phyloP scores from a whole-genome alignment of 495 filamentous ascomycete genomes.

The Trichoderma erinaceum region DNA sequence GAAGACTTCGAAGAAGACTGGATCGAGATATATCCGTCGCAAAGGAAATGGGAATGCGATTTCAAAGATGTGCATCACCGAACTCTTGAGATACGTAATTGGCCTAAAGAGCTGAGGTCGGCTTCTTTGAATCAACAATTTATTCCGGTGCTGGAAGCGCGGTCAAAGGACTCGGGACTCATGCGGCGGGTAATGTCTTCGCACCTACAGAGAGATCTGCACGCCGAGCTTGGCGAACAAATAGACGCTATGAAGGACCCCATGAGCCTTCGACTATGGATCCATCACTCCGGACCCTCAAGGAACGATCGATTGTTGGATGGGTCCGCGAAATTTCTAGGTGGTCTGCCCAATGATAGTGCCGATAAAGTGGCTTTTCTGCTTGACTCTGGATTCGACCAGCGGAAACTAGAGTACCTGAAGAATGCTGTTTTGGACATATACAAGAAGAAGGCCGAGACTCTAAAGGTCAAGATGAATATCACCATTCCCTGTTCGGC shows the following conservation, averaged over 20 bases:
- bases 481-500: slow-evolving; percentile 71
- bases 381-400: slow-evolving; percentile 62
- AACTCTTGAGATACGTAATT: slow-evolving; percentile 69
- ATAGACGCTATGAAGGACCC: slow-evolving; percentile 49
- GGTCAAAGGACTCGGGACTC: slow-evolving; percentile 43
- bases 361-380: slow-evolving; percentile 49
- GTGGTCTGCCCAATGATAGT: slow-evolving; percentile 45
- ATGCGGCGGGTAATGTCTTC: slow-evolving; percentile 53
- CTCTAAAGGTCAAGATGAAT: slow-evolving; percentile 55
- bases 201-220: slow-evolving; percentile 54
- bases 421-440: slow-evolving; percentile 49
- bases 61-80: slow-evolving; percentile 39
- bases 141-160: slow-evolving; percentile 66
- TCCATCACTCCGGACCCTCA: slow-evolving; percentile 34
- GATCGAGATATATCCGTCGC: slow-evolving; percentile 75
- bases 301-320: slow-evolving; percentile 31
- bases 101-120: slow-evolving; percentile 54
- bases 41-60: slow-evolving; percentile 70
- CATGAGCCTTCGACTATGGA: slow-evolving; percentile 50
- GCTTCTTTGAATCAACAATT: slow-evolving; percentile 72
- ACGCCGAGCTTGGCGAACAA: slow-evolving; percentile 53
- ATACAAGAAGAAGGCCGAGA: slow-evolving; percentile 49
- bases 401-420: slow-evolving; percentile 52
- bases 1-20: slow-evolving; percentile 45
- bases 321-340: slow-evolving; percentile 38